Base-by-base conservation (phyloP, 2,329 filamentous ascomycete genomes). In the Seiridium cupressi region DNA sequence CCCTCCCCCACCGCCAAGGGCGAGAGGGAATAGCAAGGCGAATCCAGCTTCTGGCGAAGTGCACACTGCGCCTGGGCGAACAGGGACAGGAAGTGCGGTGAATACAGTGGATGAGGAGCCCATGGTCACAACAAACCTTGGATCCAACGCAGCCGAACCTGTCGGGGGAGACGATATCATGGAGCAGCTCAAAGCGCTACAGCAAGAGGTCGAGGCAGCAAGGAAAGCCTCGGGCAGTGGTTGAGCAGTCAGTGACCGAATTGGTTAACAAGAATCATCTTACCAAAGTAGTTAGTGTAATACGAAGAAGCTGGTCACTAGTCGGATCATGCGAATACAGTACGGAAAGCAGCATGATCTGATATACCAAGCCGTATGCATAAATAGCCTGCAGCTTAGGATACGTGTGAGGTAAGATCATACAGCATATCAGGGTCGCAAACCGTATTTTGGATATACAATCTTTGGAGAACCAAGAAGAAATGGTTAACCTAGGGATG, bases 1-100 rank as follows among this genome's bases (percentile, higher is more conserved):
- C 3, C 82, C 83, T 0, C 83, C 83, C 4, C 83, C 81, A 18
- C 78, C 77, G 0, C 75, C 77, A 3, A 72, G 83, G 51, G 74
- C 77, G 44, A 74, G 81, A 48, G 81, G 79, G 2, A 77, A 76
- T 59, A 84, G 81, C 61, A 77, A 74, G 57, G 75, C 36, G 8
- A 55, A 18, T 35, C 10, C 32, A 18, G 38, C 18, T 44, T 6
- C 10, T 8, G 51, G 8, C 5, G 51, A 44, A 4, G 35, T 26
- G 6, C 36, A 32, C 8, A n/a, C 9, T 6, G 13, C 51, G 2
- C 31, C 38, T 13, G n/a, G 51, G 3, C 51, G 51, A 10, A 11
- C 9, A 18, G 44, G 51, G 51, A 34, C 51, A 18, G 51, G n/a
- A 32, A 55, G 51, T 18, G 51, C 42, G 7, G 51, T 42, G 11